These are phyloP conservation scores for Didymella sp. DNA, from an alignment of 2,329 filamentous ascomycete genomes.

Conservation along the genomic window DNA sequence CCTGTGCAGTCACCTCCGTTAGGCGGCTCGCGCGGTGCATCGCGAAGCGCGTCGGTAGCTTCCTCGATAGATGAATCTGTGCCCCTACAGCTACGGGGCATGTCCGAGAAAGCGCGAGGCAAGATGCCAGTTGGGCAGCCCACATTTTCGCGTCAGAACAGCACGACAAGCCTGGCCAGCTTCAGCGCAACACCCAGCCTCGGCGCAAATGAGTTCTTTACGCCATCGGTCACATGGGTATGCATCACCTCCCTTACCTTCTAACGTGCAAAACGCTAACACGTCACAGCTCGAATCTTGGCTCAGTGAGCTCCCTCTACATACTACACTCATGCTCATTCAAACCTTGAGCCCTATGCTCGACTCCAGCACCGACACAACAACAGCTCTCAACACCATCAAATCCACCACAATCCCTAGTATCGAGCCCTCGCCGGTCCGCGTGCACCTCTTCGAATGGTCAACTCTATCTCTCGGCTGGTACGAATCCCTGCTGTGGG, in stretches of 20 bases:
- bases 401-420: conserved; percentile 69
- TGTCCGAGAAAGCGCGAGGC: conserved; percentile 96
- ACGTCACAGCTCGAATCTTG: conserved; percentile 77
- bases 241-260: conserved; percentile 26
- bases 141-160: conserved; percentile 90
- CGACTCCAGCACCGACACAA: conserved; percentile 56
- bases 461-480: conserved; percentile 87
- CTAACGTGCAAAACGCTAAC: conserved; percentile 27
- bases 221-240: conserved; percentile 78
- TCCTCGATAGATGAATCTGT: conserved; percentile 77
- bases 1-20: conserved; percentile 38
- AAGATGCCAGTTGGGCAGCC: conserved; percentile 88
- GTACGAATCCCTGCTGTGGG: conserved; percentile 96
- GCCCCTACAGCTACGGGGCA: conserved; percentile 81
- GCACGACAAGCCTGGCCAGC: conserved; percentile 78
- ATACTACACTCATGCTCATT: conserved; percentile 82
- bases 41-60: conserved; percentile 72
- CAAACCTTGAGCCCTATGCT: conserved; percentile 62
- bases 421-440: conserved; percentile 75
- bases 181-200: conserved; percentile 64
- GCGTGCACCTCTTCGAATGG: conserved; percentile 94
- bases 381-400: conserved; percentile 59
- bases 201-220: conserved; percentile 69
- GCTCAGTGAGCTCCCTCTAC: conserved; percentile 89
- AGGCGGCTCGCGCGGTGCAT: conserved; percentile 44